These are phyloP conservation scores for Boletus pseudo-olivaceus DNA, from an alignment of 768 basidiomycete genomes.

Conservation along the genomic window DNA sequence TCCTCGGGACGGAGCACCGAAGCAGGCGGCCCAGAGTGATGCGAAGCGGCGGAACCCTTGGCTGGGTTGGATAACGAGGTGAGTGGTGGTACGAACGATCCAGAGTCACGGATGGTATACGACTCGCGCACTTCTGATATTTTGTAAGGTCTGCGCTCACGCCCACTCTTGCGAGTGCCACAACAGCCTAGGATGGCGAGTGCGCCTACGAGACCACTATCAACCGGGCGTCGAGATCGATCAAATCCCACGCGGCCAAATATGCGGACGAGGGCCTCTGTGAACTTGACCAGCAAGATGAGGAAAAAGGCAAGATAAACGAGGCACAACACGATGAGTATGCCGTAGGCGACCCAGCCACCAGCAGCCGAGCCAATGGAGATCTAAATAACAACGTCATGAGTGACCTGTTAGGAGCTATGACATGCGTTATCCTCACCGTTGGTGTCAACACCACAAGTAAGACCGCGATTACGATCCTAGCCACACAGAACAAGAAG, in stretches of 20 bases:
- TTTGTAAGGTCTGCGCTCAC: conserved; percentile 24
- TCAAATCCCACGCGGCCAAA: conserved; percentile 80
- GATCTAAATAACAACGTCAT: conserved; percentile 49
- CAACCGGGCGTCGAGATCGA: conserved; percentile 71
- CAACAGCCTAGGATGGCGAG: conserved; percentile 68
- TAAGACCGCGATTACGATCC: conserved; percentile 87
- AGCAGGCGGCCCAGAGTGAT: conserved; percentile 52
- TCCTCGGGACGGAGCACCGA: conserved; percentile 79
- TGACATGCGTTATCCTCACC: conserved; percentile 45
- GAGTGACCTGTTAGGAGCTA: conserved; percentile 3
- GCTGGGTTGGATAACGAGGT: conserved; percentile 28
- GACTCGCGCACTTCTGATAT: conserved; percentile 28
- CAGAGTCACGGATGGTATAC: conserved; percentile 36
- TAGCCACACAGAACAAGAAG: conserved; percentile 87
- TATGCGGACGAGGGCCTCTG: conserved; percentile 80
- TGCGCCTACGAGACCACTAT: conserved; percentile 85
- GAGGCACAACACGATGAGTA: conserved; percentile 77
- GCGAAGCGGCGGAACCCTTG: conserved; percentile 32
- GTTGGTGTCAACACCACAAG: conserved; percentile 87
- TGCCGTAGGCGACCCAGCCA: conserved; percentile 93
- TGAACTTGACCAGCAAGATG: conserved; percentile 80
- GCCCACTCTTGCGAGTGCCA: conserved; percentile 44
- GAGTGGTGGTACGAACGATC: conserved; percentile 48
- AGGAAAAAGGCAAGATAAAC: conserved; percentile 80
- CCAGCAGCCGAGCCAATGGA: conserved; percentile 75